These are phyloP conservation scores for Fragaria iinumae DNA, from an alignment of 306 rosid species.

Conservation along the genomic window DNA sequence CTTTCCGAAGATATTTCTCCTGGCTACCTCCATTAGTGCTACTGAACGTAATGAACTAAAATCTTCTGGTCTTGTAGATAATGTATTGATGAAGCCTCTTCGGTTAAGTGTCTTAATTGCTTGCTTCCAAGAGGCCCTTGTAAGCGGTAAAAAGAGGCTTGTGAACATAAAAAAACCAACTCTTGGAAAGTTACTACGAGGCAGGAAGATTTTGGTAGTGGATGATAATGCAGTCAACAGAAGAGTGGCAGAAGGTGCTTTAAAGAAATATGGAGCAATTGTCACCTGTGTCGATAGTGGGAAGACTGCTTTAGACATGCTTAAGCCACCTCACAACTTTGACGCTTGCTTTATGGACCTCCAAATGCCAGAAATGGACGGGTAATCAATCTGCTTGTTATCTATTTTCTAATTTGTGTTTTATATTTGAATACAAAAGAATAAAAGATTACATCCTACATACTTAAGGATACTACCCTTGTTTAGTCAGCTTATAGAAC, in stretches of 20 bases:
- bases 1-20: constrained; percentile 65
- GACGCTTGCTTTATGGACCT: constrained; percentile 98
- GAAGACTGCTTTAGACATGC: constrained; percentile 57
- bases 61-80: constrained; percentile 52
- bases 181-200: constrained; percentile 56
- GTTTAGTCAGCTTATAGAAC: background rate
- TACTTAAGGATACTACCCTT: background rate
- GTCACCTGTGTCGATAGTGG: constrained; percentile 84
- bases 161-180: constrained; percentile 41
- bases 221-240: constrained; percentile 88
- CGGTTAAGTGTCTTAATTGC: constrained; percentile 52
- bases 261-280: constrained; percentile 73
- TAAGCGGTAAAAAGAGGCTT: constrained; percentile 51
- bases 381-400: constrained; percentile 53
- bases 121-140: constrained; percentile 64
- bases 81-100: constrained; percentile 69
- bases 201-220: constrained; percentile 75
- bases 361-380: constrained; percentile 99
- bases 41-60: constrained; percentile 50
- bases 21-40: constrained; percentile 44
- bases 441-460: background rate
- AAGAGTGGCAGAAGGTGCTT: constrained; percentile 87
- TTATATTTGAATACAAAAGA: constrained; percentile 20
- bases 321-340: constrained; percentile 73
- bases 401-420: constrained; percentile 2